Evolutionary conservation across 2,329 filamentous ascomycete genomes (phyloP).

Genomic region (Colletotrichum lupini): DNA sequence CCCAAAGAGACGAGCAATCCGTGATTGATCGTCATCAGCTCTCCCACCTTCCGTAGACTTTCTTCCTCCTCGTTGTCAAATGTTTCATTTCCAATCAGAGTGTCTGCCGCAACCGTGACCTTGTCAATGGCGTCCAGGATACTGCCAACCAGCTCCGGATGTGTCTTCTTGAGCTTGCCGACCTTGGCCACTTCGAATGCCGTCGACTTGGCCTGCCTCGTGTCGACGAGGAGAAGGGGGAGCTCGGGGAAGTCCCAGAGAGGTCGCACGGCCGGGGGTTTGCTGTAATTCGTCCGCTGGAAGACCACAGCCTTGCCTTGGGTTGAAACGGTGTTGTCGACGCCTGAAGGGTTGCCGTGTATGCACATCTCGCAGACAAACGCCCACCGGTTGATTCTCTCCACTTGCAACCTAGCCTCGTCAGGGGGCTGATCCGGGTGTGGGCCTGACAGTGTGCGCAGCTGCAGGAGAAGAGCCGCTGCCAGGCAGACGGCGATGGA

Average conservation of each 20-base stretch:
- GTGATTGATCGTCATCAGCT: conserved; percentile 94
- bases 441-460: conserved; percentile 87
- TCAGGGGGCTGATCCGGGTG: conserved; percentile 90
- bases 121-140: conserved; percentile 89
- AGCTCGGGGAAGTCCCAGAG: conserved; percentile 92
- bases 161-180: conserved; percentile 72
- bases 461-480: conserved; percentile 85
- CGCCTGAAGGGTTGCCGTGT: conserved; percentile 94
- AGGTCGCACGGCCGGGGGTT: conserved; percentile 80
- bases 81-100: conserved; percentile 66
- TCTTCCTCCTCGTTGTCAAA: conserved; percentile 75
- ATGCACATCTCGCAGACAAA: conserved; percentile 98
- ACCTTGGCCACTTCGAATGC: conserved; percentile 89
- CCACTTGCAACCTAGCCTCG: conserved; percentile 89
- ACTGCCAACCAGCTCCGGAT: conserved; percentile 81
- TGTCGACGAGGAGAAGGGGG: conserved; percentile 90
- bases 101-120: conserved; percentile 67
- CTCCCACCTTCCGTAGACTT: conserved; percentile 79
- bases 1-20: conserved; percentile 90
- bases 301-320: conserved; percentile 96
- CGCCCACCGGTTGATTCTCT: conserved; percentile 97
- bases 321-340: conserved; percentile 95
- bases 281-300: conserved; percentile 80
- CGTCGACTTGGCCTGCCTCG: conserved; percentile 87
- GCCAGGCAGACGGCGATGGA: conserved; percentile 92